Evolutionary conservation across 352 stramenopile species (phyloP).

Genomic region (Pythium phragmitis): DNA sequence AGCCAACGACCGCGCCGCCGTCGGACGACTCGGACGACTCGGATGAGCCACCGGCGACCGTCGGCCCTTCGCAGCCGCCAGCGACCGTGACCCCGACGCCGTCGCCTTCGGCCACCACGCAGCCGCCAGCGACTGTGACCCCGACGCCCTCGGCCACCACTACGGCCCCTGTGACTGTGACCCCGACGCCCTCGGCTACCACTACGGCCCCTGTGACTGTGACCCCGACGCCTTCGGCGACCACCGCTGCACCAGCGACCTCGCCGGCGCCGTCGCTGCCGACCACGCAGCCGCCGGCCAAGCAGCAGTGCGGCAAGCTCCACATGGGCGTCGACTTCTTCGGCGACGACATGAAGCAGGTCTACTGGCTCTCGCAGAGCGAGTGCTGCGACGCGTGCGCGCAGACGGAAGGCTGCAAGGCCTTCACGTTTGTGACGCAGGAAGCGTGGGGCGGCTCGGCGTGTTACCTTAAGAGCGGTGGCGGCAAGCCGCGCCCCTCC

Average conservation of each 20-base stretch:
- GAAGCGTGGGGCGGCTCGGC: constrained; percentile 14
- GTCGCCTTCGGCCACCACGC: too few species aligned
- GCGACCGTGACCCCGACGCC: not conserved
- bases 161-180: not conserved
- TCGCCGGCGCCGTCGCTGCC: constrained; percentile 35
- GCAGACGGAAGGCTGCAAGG: constrained; percentile 25
- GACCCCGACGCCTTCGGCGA: not conserved
- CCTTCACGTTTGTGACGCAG: constrained; percentile 25
- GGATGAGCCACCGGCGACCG: not conserved
- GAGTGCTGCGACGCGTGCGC: constrained; percentile 28
- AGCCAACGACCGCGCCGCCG: not conserved
- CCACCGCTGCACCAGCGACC: constrained; percentile 18
- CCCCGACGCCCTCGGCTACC: not conserved
- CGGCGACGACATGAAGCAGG: constrained; percentile 34
- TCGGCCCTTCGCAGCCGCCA: not conserved
- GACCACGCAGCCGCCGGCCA: constrained; percentile 33
- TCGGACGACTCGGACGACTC: not conserved
- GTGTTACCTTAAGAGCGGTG: constrained; percentile 28
- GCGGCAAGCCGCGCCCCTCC: constrained; percentile 1
- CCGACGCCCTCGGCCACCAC: not conserved
- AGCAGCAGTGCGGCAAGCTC: constrained; percentile 14
- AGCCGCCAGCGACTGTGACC: not conserved
- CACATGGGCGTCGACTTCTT: constrained; percentile 39
- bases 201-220: not conserved
- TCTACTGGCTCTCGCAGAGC: constrained; percentile 7